Conservation (phyloP, 108 stramenopile species). For the Skeletonema menzelii region DNA sequence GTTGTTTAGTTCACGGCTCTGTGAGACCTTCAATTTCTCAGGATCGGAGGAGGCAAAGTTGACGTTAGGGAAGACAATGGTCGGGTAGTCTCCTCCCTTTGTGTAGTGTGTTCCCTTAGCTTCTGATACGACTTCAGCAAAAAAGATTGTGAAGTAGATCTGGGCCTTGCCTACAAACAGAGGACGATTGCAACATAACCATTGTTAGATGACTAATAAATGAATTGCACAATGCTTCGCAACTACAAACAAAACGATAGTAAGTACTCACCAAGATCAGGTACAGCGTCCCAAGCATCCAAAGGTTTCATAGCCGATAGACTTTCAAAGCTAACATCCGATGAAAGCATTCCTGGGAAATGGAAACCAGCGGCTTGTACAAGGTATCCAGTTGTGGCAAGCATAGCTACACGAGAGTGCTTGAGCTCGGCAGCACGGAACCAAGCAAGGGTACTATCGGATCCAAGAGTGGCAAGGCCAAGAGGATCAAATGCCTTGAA, state of each 20-base stretch:
- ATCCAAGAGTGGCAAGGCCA: constrained; percentile 51
- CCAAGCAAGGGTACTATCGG: constrained; percentile 71
- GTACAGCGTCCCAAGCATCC: constrained; percentile 44
- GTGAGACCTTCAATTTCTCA: constrained; percentile 23
- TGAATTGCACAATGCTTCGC: too few relatives aligned
- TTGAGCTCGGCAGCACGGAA: constrained; percentile 91
- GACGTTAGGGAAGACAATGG: constrained; percentile 34
- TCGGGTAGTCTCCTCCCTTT: constrained; percentile 33
- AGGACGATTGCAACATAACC: background rate
- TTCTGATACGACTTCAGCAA: constrained; percentile 40
- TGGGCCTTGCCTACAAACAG: constrained; percentile 30
- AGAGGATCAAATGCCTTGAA: constrained; percentile 54
- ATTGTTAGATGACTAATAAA: background rate
- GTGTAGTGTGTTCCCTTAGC: constrained; percentile 47
- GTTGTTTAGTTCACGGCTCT: constrained; percentile 43
- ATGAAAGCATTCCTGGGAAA: constrained; percentile 47
- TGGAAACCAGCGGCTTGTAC: constrained; percentile 45
- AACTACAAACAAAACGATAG: background rate
- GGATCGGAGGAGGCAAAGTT: constrained; percentile 22
- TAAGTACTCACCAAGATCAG: constrained; percentile 26
- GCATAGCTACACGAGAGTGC: constrained; percentile 87
- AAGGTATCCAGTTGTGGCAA: constrained; percentile 74
- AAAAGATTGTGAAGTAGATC: constrained; percentile 37
- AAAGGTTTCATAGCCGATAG: constrained; percentile 47
- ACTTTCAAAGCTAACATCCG: constrained; percentile 43